phyloP scores from a whole-genome alignment of 2,329 filamentous ascomycete species.

The Fusarium hainanense region DNA sequence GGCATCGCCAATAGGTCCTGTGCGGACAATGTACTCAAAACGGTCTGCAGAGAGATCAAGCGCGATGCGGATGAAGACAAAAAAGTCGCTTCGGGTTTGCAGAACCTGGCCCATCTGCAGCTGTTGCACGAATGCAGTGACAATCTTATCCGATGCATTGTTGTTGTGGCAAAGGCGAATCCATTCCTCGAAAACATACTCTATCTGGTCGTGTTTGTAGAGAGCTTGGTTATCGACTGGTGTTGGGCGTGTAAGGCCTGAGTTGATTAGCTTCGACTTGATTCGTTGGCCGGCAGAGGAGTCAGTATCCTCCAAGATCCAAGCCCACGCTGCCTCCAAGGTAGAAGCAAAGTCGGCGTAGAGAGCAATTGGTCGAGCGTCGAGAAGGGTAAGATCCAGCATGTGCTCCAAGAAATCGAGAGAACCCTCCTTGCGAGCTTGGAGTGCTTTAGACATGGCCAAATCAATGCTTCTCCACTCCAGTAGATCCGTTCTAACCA shows the following conservation, averaged over 20 bases:
- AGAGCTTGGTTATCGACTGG: constrained; percentile 60
- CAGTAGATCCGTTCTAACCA: constrained; percentile 69
- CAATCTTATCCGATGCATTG: constrained; percentile 77
- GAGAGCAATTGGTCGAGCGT: constrained; percentile 79
- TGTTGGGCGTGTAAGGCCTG: constrained; percentile 53
- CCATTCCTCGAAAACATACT: constrained; percentile 98
- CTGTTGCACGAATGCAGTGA: constrained; percentile 83
- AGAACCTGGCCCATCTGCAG: constrained; percentile 80
- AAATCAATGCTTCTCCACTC: constrained; percentile 75
- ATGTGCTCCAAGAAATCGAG: constrained; percentile 84
- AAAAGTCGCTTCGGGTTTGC: constrained; percentile 78
- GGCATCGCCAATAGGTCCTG: constrained; percentile 67
- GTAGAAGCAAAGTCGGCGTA: constrained; percentile 88
- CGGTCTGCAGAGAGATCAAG: constrained; percentile 82
- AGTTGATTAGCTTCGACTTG: constrained; percentile 68
- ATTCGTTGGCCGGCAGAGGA: constrained; percentile 75
- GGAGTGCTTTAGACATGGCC: constrained; percentile 78
- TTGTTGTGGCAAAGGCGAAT: constrained; percentile 81
- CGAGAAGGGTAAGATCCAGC: constrained; percentile 81
- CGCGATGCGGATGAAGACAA: constrained; percentile 81
- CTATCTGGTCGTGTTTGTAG: constrained; percentile 82
- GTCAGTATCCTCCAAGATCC: constrained; percentile 79
- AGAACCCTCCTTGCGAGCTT: constrained; percentile 75
- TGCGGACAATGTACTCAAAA: constrained; percentile 77
- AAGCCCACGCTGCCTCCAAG: constrained; percentile 81